A percentile compares a stretch with the other conserved stretches of the same genome.
Conservation (phyloP, 1,139 yeast genomes). For the Meyerozyma athensensis region DNA sequence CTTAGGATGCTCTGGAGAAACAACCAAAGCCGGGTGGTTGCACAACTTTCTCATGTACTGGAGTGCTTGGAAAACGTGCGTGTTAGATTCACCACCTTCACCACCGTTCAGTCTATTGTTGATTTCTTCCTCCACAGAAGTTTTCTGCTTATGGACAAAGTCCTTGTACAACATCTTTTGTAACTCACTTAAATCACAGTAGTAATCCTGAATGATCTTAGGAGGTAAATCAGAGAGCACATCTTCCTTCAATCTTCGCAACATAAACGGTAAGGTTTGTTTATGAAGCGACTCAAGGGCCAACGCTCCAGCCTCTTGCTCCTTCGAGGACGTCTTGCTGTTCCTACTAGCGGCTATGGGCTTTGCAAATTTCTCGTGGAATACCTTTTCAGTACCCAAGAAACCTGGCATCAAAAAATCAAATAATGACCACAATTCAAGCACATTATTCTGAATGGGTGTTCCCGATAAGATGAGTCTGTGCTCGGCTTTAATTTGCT, state of each 20-base stretch:
- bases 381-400: conserved; percentile 88
- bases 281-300: conserved; percentile 95
- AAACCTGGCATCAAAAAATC: conserved; percentile 99
- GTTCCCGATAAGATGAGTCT: conserved; percentile 91
- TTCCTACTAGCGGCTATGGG: conserved; percentile 95
- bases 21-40: conserved; percentile 94
- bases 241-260: conserved; percentile 93
- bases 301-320: conserved; percentile 95
- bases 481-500: conserved; percentile 78
- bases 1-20: conserved; percentile 83
- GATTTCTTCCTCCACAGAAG: conserved; percentile 63
- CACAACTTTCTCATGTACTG: conserved; percentile 97
- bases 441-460: conserved; percentile 94
- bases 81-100: conserved; percentile 52
- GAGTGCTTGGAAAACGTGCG: conserved; percentile 94
- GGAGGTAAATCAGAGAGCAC: conserved; percentile 96
- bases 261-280: conserved; percentile 93
- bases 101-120: conserved; percentile 27
- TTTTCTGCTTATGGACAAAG: conserved; percentile 84
- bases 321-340: conserved; percentile 85
- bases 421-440: conserved; percentile 95
- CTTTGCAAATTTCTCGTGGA: conserved; percentile 92
- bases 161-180: conserved; percentile 86
- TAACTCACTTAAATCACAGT: conserved; percentile 88
- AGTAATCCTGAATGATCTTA: conserved; percentile 95